phyloP scores from a whole-genome alignment of 75 land plant genomes.

The Picea glauca region DNA sequence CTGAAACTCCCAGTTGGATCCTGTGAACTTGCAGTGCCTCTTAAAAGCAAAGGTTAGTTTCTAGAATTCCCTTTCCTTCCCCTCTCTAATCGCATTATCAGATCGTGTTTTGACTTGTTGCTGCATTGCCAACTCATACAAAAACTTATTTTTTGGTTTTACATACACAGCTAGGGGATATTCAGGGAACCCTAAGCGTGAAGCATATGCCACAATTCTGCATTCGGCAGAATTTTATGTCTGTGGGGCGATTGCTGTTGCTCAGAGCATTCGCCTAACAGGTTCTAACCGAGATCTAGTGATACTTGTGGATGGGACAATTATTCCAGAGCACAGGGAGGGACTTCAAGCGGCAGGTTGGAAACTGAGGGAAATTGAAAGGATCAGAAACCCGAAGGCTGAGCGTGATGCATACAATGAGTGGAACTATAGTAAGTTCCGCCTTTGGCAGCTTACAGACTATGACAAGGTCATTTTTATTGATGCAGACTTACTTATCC shows the following conservation, averaged over 20 bases:
- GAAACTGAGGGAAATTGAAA: slow-evolving; percentile 62
- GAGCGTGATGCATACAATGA: slow-evolving; percentile 79
- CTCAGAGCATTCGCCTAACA: slow-evolving; percentile 78
- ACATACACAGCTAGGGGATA: slow-evolving; percentile 22
- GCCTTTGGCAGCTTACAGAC: slow-evolving; percentile 62
- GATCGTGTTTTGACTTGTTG: not conserved
- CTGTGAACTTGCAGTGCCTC: slow-evolving; percentile 75
- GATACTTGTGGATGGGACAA: slow-evolving; percentile 80
- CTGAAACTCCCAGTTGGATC: slow-evolving; percentile 79
- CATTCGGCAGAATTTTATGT: slow-evolving; percentile 81
- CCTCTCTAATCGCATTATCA: too few relatives aligned
- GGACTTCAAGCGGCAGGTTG: slow-evolving; percentile 85
- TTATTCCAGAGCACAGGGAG: slow-evolving; percentile 45
- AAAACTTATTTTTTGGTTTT: not conserved
- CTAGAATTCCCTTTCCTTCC: not conserved
- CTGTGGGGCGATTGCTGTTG: slow-evolving; percentile 89
- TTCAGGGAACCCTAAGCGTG: slow-evolving; percentile 25
- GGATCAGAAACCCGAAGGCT: slow-evolving; percentile 83
- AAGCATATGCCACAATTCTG: slow-evolving; percentile 88
- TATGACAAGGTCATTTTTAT: slow-evolving; percentile 57
- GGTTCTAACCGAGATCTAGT: slow-evolving; percentile 83
- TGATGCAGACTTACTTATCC: slow-evolving; percentile 52
- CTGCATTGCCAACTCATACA: not conserved
- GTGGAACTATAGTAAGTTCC: slow-evolving; percentile 89
- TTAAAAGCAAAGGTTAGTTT: slow-evolving; percentile 41